Percentiles rank a stretch among this genome's conserved stretches.
These are phyloP conservation scores for Oryza glumipatula DNA, from an alignment of 176 grass and related monocot genomes.

Conservation along the genomic window DNA sequence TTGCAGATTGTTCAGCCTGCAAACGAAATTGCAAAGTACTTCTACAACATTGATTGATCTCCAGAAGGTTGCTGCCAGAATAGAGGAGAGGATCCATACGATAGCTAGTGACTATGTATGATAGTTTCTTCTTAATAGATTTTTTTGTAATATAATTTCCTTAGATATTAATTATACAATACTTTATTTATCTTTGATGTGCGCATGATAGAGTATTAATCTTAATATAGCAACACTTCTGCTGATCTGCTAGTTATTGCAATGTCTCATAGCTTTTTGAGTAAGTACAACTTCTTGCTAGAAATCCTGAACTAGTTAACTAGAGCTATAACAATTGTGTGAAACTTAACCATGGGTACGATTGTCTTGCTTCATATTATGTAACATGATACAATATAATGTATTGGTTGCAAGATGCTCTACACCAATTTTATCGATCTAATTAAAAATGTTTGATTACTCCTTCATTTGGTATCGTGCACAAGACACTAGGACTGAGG, in stretches of 20 bases:
- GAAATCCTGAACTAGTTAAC: not conserved
- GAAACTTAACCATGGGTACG: not conserved
- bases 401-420: not conserved
- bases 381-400: not conserved
- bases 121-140: not conserved
- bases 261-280: not conserved
- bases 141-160: not conserved
- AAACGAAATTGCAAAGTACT: not conserved
- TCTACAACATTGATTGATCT: conserved; percentile 6
- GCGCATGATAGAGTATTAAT: not conserved
- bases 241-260: not conserved
- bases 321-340: not conserved
- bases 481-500: not conserved
- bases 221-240: not conserved
- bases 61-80: conserved; percentile 3
- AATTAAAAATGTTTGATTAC: not conserved
- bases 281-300: not conserved
- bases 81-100: not conserved
- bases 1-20: not conserved
- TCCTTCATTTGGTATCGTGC: not conserved
- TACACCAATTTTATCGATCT: not conserved
- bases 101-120: not conserved
- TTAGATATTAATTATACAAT: not conserved
- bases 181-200: not conserved
- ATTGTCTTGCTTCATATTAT: not conserved